Percentiles rank a stretch among this genome's conserved stretches.
These are phyloP conservation scores for Forsythia suspensa DNA, from an alignment of 257 asterid genomes.

Conservation along the genomic window DNA sequence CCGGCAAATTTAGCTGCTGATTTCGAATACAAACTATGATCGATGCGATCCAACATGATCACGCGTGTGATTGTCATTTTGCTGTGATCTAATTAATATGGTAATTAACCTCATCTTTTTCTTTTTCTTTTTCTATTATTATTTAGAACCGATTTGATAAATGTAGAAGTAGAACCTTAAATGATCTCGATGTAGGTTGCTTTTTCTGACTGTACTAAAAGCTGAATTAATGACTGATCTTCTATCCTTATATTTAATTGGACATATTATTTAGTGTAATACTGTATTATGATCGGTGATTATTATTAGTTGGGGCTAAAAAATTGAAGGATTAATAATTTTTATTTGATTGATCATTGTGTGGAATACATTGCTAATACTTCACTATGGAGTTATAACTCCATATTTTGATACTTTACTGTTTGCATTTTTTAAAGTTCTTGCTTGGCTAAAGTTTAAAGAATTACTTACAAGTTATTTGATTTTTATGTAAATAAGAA, in stretches of 20 bases:
- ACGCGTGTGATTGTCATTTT: not conserved
- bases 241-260: too few species aligned
- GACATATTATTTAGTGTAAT: not conserved
- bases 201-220: not conserved
- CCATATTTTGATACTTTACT: not conserved
- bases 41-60: not conserved
- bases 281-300: not conserved
- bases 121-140: too few species aligned
- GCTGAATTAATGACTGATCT: not conserved
- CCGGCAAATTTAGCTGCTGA: not conserved
- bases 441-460: not conserved
- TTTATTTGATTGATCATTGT: not conserved
- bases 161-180: not conserved
- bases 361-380: not conserved
- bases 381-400: too few species aligned
- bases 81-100: not conserved
- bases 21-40: not conserved
- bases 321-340: constrained; percentile 13
- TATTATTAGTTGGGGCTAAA: too few species aligned
- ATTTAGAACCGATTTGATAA: not conserved
- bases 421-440: too few species aligned
- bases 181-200: not conserved
- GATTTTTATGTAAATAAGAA: not conserved
- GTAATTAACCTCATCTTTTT: not conserved
- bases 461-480: not conserved